Base-by-base conservation (phyloP, 768 basidiomycete genomes). In the Agaricus subrufescens region DNA sequence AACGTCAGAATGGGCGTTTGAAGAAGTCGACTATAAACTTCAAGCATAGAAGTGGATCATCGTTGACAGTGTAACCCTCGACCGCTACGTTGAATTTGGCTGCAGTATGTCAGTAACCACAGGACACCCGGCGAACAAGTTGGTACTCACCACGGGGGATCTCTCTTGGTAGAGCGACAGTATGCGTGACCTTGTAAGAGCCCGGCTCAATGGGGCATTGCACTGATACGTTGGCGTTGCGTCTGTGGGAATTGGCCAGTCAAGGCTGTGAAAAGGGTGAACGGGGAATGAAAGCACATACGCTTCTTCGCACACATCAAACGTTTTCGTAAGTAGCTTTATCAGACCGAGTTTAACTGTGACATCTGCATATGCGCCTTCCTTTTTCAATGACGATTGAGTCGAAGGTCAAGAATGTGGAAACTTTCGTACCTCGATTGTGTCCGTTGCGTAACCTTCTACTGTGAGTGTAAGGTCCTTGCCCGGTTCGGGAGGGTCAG, bases 221-320 rank as follows among this genome's bases (percentile, higher is more conserved):
- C 15, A 98, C 72, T 26, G 76, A 77, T 4, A 85, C 81, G 61
- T 97, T 85, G 15, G 86, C 86, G 27, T 85, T 83, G 54, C 80
- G 79, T 34, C 95, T 96, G 62, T 8, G 46, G 34, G 53, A n/a
- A 57, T 42, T 34, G 29, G 52, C 25, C 57, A 29, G 27, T 31
- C 11, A n/a, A 3, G 1, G 25, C 25, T 23, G 25, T 19, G n/a
- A 27, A 29, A 14, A 56, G 38, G 30, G 30, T 14, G 15, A 50
- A 19, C 37, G 56, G 54, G 12, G n/a, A 12, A 15, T 11, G 19
- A 42, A 6, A 42, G 37, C n/a, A 83, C 93, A 65, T 77, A 96
- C 91, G 95, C 94, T 71, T 98, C 95, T 57, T 95, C 79, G 67
- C 96, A 98, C 29, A 98, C 72, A 61, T 97, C 92, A 62, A 98